Evolutionary conservation across 805 yeast genomes (phyloP).

Genomic region (Candida alai): DNA sequence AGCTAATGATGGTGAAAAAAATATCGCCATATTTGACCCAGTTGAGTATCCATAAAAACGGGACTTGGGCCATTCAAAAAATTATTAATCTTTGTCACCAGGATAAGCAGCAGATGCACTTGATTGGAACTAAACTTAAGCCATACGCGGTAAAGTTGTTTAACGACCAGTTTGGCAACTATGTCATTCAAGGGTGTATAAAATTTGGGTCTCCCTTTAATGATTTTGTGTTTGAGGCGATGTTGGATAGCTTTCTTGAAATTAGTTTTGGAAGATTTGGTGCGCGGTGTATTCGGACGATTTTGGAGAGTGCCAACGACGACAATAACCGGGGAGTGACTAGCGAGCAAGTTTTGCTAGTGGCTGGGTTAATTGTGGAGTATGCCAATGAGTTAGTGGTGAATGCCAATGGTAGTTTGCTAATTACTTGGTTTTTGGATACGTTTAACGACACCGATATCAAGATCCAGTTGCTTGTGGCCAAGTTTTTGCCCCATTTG

Average conservation of each 20-base stretch:
- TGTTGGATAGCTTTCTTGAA: constrained; percentile 71
- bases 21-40: constrained; percentile 80
- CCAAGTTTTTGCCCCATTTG: constrained; percentile 58
- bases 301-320: constrained; percentile 74
- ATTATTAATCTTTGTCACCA: constrained; percentile 72
- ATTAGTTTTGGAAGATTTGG: constrained; percentile 91
- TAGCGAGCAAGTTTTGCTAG: constrained; percentile 62
- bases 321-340: constrained; percentile 25
- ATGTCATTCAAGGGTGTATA: constrained; percentile 90
- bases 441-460: constrained; percentile 41
- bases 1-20: constrained; percentile 74
- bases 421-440: constrained; percentile 93
- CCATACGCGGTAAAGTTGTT: constrained; percentile 83
- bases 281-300: constrained; percentile 90
- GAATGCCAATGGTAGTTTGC: constrained; percentile 82
- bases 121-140: constrained; percentile 65
- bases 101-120: constrained; percentile 42
- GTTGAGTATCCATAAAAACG: constrained; percentile 94
- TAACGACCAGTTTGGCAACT: constrained; percentile 95
- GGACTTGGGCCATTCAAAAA: constrained; percentile 99
- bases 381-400: constrained; percentile 76
- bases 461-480: constrained; percentile 52
- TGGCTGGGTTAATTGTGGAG: constrained; percentile 74
- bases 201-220: constrained; percentile 87
- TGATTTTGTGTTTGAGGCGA: constrained; percentile 82